These are phyloP conservation scores for Pistacia vera DNA, from an alignment of 345 rosid species.

Conservation along the genomic window DNA sequence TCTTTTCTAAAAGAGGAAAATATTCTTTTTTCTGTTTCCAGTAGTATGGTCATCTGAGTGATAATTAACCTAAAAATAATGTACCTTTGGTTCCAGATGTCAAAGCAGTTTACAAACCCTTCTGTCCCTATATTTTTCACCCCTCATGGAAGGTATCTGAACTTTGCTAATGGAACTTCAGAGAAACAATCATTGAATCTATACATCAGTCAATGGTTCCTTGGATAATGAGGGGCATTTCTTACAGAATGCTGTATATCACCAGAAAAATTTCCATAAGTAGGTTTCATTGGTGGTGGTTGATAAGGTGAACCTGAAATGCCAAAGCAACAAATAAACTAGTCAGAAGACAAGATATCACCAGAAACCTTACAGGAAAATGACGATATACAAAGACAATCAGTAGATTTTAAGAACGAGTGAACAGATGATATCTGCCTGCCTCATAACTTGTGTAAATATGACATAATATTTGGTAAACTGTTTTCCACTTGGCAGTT, in stretches of 20 bases:
- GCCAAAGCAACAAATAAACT: not conserved
- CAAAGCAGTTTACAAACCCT: not conserved
- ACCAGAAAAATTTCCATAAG: constrained; percentile 11
- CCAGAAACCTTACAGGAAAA: not conserved
- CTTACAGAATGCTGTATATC: constrained; percentile 14
- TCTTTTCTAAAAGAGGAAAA: no score
- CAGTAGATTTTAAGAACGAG: not conserved
- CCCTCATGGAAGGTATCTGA: not conserved
- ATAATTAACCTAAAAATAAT: not conserved
- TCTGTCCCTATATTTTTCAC: not conserved
- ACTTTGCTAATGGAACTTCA: constrained; percentile 7
- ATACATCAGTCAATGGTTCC: constrained; percentile 15
- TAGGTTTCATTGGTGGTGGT: constrained; percentile 1
- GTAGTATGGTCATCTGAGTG: not conserved
- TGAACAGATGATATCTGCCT: not conserved
- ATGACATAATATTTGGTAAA: not conserved
- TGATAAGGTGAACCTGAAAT: constrained; percentile 20
- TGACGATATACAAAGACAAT: not conserved
- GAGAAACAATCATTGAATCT: not conserved
- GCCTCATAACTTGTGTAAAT: no score
- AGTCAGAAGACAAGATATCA: constrained; percentile 3
- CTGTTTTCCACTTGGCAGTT: not conserved
- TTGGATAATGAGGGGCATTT: not conserved
- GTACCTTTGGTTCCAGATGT: not conserved
- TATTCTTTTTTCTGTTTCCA: not conserved